phyloP scores from a whole-genome alignment of 2,329 filamentous ascomycete species.

The Thermothelomyces thermophilus region DNA sequence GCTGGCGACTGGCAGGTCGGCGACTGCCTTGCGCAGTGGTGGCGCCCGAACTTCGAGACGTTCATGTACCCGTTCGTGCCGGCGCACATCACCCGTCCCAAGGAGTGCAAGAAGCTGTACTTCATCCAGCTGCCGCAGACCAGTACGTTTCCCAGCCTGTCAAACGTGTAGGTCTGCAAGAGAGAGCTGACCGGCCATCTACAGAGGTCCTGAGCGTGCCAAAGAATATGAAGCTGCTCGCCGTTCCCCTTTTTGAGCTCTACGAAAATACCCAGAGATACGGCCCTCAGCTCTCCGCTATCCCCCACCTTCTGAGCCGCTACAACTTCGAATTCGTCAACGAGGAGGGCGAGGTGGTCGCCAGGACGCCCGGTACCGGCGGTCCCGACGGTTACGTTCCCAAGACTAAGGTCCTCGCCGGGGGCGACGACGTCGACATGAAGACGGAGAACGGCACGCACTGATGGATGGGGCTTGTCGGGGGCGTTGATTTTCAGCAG shows the following conservation, averaged over 20 bases:
- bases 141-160: conserved; percentile 51
- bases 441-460: conserved; percentile 33
- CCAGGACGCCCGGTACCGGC: conserved; percentile 69
- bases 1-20: conserved; percentile 85
- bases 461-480: conserved; percentile 5
- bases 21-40: conserved; percentile 96
- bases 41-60: conserved; percentile 97
- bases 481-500: conserved; percentile 3
- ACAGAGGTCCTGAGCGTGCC: conserved; percentile 90
- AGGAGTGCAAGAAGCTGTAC: conserved; percentile 99
- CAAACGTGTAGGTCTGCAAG: neutral
- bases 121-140: conserved; percentile 90
- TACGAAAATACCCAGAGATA: conserved; percentile 97
- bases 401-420: conserved; percentile 59
- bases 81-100: conserved; percentile 89
- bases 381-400: conserved; percentile 53
- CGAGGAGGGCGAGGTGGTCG: conserved; percentile 81
- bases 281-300: conserved; percentile 90
- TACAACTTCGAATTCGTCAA: conserved; percentile 99
- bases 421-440: conserved; percentile 57
- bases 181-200: conserved; percentile 19
- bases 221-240: conserved; percentile 99
- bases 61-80: conserved; percentile 99
- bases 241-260: conserved; percentile 92
- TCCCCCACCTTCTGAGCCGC: conserved; percentile 85